Evolutionary conservation across 75 land plant species (phyloP), one percentile per base, ranked within the genome.

Genomic region (Selaginella moellendorffii): DNA sequence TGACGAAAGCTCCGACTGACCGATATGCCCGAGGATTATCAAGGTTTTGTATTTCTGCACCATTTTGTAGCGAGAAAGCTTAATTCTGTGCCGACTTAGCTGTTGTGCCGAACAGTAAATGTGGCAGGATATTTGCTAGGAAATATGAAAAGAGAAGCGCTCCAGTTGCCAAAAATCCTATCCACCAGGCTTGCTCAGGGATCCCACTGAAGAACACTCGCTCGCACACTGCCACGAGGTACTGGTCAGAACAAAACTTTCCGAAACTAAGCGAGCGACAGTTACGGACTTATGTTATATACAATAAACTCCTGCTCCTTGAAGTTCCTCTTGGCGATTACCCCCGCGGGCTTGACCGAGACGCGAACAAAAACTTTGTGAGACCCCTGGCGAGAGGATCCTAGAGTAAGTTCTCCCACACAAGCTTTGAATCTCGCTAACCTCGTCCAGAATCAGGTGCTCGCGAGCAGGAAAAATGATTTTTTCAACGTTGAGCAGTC

Each of bases 401-500:
- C n/a, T n/a, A n/a, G n/a, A n/a, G n/a, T n/a, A n/a, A n/a, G n/a
- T n/a, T n/a, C n/a, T n/a, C n/a, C n/a, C n/a, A n/a, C n/a, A n/a
- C n/a, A n/a, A n/a, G n/a, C n/a, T n/a, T n/a, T n/a, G n/a, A n/a
- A n/a, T n/a, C n/a, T n/a, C n/a, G n/a, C n/a, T n/a, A n/a, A n/a
- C n/a, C n/a, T n/a, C n/a, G n/a, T n/a, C n/a, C n/a, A n/a, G n/a
- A n/a, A 36, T 12, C 0, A 69, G 46, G 27, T 63, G 19, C 26
- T 42, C 60, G 18, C 76, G 76, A 24, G 76, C 71, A 60, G 78
- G 72, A 66, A 89, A 86, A 8, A 83, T 81, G 25, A 79, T 26
- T 68, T 89, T 89, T 61, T 89, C 96, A 2, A 77, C 80, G 69
- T 89, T 79, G 1, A 89, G 79, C 61, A 89, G 66, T 30, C 74